A percentile compares a stretch with the other conserved stretches of the same genome.
These are phyloP conservation scores for Oemleria cerasiformis DNA, from an alignment of 306 rosid genomes.

Conservation along the genomic window DNA sequence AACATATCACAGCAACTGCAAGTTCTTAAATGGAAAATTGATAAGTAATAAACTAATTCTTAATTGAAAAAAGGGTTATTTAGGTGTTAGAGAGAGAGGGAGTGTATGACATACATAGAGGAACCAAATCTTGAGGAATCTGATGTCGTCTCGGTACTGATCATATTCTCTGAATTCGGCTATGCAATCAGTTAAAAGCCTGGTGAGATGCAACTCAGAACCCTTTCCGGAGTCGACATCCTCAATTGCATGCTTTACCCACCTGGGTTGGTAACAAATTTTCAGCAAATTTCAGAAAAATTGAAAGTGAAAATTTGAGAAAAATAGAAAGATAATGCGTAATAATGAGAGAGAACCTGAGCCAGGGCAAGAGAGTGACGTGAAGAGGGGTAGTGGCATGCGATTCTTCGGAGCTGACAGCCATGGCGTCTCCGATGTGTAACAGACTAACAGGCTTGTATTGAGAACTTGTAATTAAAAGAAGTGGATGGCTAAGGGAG, in stretches of 20 bases:
- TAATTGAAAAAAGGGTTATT: background rate
- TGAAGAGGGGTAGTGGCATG: constrained; percentile 18
- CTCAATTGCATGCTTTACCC: constrained; percentile 48
- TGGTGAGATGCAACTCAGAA: constrained; percentile 29
- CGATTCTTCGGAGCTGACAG: constrained; percentile 18
- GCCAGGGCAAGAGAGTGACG: constrained; percentile 65
- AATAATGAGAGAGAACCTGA: constrained; percentile 37
- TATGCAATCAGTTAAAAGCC: constrained; percentile 58
- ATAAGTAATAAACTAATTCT: background rate
- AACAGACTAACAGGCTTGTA: too few relatives aligned
- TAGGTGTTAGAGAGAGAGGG: background rate
- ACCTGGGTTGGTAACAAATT: constrained; percentile 36
- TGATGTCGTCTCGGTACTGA: constrained; percentile 57
- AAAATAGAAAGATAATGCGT: background rate
- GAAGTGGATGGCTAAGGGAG: too few relatives aligned
- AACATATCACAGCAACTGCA: background rate
- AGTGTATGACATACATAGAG: constrained; percentile 45
- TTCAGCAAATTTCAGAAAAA: too few relatives aligned
- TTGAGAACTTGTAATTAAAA: too few relatives aligned
- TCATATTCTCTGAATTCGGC: constrained; percentile 38
- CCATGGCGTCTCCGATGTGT: constrained; percentile 25
- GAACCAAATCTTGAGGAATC: constrained; percentile 86
- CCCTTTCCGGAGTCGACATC: constrained; percentile 28
- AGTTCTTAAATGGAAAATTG: background rate
- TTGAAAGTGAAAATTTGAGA: constrained; percentile 3